Base-by-base conservation (phyloP, 1,284 basidiomycete genomes). In the Calocybe gambosa region DNA sequence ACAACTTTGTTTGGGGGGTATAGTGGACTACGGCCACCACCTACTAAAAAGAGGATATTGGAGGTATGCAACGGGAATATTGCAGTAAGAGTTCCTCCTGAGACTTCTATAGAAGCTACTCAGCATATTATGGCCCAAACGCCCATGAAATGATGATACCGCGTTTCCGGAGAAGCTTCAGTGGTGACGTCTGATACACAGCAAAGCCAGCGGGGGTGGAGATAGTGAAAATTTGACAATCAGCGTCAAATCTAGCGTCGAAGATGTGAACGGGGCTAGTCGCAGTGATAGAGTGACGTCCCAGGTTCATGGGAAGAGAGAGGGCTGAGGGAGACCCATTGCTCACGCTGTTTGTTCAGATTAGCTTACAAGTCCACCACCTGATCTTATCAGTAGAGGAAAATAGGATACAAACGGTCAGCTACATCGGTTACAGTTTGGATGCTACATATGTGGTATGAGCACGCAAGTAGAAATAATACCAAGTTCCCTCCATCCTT, bases 1-100 rank as follows among this genome's bases (percentile, higher is more conserved):
- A 96, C 76, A 39, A 93, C 89, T 70, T 96, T 97, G 71, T 97
- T 97, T 20, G 89, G 90, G 21, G 93, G 85, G 65, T 93, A 97
- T 5, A 90, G 74, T n/a, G 93, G 93, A 60, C 86, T 87, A 42
- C 82, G 73, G 23, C 93, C 92, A 40, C 93, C 93, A 39, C 93
- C 93, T 53, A 95, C 76, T 33, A 97, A 80, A 61, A 93, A 93
- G 38, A 96, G 69, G 25, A 97, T 70, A 49, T 92, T 93, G 2
- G 91, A 87, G 18, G 82, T 75, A 56, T 93, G 90, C 44, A 93
- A 68, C 1, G 91, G 89, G 3, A 90, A 74, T 2, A 83, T 89
- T 34, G 81, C 73, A 13, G 83, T 72, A 2, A 97, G 73, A 0
- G 90, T 93, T 12, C 90, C 90, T 38, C 82, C 83, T n/a, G 75